phyloP scores from a whole-genome alignment of 805 yeast species.

The Candida wancherniae region DNA sequence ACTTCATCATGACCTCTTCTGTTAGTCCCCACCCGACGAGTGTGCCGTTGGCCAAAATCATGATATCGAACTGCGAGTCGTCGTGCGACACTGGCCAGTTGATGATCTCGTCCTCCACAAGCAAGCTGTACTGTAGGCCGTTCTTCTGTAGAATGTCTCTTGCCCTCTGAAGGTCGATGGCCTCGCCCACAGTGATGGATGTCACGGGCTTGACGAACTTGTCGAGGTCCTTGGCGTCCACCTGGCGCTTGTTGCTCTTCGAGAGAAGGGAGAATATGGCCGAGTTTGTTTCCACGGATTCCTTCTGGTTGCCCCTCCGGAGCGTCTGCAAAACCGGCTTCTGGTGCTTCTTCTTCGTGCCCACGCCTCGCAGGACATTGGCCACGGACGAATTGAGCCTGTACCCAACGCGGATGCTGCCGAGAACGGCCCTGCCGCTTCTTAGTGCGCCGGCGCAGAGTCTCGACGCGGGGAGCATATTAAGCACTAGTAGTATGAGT shows the following conservation, averaged over 20 bases:
- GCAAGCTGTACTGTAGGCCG: slow-evolving; percentile 11
- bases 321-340: slow-evolving; percentile 11
- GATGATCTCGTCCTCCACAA: slow-evolving; percentile 69
- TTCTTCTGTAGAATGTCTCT: slow-evolving; percentile 30
- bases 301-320: slow-evolving; percentile 24
- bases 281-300: slow-evolving; percentile 12
- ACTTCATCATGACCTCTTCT: slow-evolving; percentile 46
- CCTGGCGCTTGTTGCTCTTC: slow-evolving; percentile 14
- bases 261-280: slow-evolving; percentile 14
- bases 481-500: too few species aligned
- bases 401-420: too few species aligned
- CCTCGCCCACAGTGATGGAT: slow-evolving; percentile 68
- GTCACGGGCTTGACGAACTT: slow-evolving; percentile 48
- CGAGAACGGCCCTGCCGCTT: too few species aligned
- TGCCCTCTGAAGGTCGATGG: slow-evolving; percentile 53
- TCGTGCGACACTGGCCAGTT: slow-evolving; percentile 34
- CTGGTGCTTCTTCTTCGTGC: slow-evolving; percentile 7
- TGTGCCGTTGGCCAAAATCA: slow-evolving; percentile 73
- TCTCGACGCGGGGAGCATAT: too few species aligned
- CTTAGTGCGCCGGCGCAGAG: too few species aligned
- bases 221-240: slow-evolving; percentile 21
- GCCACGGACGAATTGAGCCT: too few species aligned
- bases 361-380: too few species aligned
- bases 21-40: slow-evolving; percentile 78
- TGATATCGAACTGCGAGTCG: slow-evolving; percentile 44